Evolutionary conservation across 2,329 filamentous ascomycete species (phyloP).

Genomic region (Myriosclerotinia scirpicola): DNA sequence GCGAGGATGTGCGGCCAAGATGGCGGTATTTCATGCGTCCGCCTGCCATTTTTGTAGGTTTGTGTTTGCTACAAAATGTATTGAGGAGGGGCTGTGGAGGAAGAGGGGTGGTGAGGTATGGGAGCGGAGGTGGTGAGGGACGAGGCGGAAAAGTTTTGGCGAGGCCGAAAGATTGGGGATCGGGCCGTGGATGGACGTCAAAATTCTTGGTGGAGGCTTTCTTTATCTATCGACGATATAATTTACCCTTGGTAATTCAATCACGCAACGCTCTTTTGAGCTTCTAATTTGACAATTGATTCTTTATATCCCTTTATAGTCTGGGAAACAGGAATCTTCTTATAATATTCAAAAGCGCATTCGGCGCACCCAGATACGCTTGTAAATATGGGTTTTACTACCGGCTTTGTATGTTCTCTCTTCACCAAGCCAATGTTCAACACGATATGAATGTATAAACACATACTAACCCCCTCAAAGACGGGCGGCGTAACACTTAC

Average conservation of each 20-base stretch:
- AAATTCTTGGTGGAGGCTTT: conserved; percentile 19
- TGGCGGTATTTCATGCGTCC: conserved; percentile 86
- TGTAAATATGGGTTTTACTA: conserved; percentile 66
- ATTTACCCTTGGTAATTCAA: conserved; percentile 20
- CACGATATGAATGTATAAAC: not conserved
- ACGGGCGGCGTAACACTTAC: conserved; percentile 75
- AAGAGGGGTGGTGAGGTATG: not conserved
- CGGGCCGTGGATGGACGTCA: conserved; percentile 3
- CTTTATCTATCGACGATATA: conserved; percentile 25
- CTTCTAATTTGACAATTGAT: conserved; percentile 20
- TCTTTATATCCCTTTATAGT: not conserved
- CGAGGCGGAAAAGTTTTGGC: conserved; percentile 30
- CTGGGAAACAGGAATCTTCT: not conserved
- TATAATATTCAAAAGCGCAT: conserved; percentile 23
- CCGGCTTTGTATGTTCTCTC: conserved; percentile 64
- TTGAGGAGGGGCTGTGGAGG: not conserved
- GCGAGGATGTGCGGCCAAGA: conserved; percentile 79
- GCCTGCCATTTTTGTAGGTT: conserved; percentile 70
- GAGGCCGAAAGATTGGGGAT: conserved; percentile 24
- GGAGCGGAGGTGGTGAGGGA: conserved; percentile 2
- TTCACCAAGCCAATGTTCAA: not conserved
- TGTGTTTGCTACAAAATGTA: not conserved
- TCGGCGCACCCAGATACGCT: conserved; percentile 25
- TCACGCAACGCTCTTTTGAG: conserved; percentile 29
- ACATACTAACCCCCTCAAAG: conserved; percentile 45